phyloP scores from a whole-genome alignment of 768 basidiomycete genomes.

The Holtermannia corniformis region DNA sequence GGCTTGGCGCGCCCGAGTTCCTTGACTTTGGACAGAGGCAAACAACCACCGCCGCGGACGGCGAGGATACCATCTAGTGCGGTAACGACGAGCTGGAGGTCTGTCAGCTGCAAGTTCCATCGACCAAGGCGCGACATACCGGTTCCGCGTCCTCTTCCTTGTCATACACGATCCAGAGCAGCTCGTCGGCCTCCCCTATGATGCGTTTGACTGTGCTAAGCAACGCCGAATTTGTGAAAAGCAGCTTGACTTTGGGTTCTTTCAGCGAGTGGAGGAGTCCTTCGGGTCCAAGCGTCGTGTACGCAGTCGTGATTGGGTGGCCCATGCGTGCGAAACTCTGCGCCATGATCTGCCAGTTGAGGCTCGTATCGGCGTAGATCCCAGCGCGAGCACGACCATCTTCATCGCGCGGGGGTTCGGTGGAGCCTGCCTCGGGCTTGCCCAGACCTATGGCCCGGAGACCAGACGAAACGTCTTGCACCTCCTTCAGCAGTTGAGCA shows the following conservation, averaged over 20 bases:
- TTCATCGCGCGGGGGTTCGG: conserved; percentile 9
- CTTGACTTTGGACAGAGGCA: conserved; percentile 60
- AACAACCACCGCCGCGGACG: conserved; percentile 50
- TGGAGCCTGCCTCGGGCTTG: conserved; percentile 20
- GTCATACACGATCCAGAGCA: conserved; percentile 76
- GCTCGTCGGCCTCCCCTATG: conserved; percentile 57
- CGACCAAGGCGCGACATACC: no score
- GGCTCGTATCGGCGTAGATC: conserved; percentile 38
- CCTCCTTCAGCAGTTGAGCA: conserved; percentile 18
- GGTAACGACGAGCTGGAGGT: conserved; percentile 46
- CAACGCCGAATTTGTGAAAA: conserved; percentile 84
- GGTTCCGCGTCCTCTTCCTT: conserved; percentile 43
- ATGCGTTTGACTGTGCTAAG: conserved; percentile 66
- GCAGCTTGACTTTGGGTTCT: conserved; percentile 67
- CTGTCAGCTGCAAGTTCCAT: no score
- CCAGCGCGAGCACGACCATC: conserved; percentile 22
- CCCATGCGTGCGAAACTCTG: conserved; percentile 33
- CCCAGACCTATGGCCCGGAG: conserved; percentile 20
- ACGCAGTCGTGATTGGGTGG: conserved; percentile 37
- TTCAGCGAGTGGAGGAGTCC: conserved; percentile 78
- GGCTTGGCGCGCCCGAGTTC: conserved; percentile 53
- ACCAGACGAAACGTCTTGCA: conserved; percentile 23
- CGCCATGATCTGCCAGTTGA: conserved; percentile 40
- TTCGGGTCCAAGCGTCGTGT: conserved; percentile 38
- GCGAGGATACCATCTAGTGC: conserved; percentile 46